These are phyloP conservation scores for Pleurotus sapidus DNA, from an alignment of 768 basidiomycete genomes.

Conservation along the genomic window DNA sequence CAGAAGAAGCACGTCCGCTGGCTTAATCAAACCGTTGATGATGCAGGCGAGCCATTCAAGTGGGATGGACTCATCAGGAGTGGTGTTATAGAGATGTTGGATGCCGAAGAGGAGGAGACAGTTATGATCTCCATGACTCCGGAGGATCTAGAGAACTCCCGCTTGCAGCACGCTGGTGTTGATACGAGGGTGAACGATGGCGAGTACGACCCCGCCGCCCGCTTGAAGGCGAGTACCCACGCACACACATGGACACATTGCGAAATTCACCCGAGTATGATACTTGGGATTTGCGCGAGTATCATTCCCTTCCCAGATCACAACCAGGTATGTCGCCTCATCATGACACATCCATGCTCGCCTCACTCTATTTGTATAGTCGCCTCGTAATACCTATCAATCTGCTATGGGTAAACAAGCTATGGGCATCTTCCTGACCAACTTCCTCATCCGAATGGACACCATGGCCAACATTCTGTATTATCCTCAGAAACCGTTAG, in stretches of 20 bases:
- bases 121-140: conserved; percentile 99
- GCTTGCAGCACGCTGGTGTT: conserved; percentile 58
- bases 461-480: conserved; percentile 99
- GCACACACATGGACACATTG: conserved; percentile 98
- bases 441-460: conserved; percentile 98
- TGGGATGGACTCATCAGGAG: conserved; percentile 86
- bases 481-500: conserved; percentile 98
- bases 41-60: conserved; percentile 64
- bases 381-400: conserved; percentile 99
- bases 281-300: conserved; percentile 95
- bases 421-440: conserved; percentile 98
- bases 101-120: conserved; percentile 99
- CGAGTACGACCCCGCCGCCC: conserved; percentile 83
- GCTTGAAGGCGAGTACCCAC: conserved; percentile 81
- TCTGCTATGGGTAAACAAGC: conserved; percentile 99
- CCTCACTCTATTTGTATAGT: conserved; percentile 43
- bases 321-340: conserved; percentile 71
- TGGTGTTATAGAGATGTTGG: conserved; percentile 90
- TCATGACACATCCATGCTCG: background rate
- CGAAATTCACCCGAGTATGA: conserved; percentile 99
- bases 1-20: conserved; percentile 83
- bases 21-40: conserved; percentile 55
- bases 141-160: conserved; percentile 87
- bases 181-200: conserved; percentile 58
- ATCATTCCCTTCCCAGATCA: conserved; percentile 99